Base-by-base conservation (phyloP, 2,329 filamentous ascomycete genomes). In the Leptographium wingfieldii region DNA sequence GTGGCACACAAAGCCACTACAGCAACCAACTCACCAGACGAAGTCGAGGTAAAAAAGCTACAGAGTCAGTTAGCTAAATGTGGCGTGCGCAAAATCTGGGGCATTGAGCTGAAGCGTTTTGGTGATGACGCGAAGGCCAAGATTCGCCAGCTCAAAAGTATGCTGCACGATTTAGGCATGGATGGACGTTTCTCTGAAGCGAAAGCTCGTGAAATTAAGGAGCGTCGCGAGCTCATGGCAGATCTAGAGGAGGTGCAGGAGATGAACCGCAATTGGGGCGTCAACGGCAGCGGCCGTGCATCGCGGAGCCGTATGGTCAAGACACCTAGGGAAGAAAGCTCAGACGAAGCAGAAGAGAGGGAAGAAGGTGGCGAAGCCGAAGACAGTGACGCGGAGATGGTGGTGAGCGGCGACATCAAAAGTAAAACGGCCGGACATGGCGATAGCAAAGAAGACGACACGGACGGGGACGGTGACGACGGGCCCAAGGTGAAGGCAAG, bases 61-160 rank as follows among this genome's bases (percentile, higher is more conserved):
- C 92, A 97, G 73, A 82, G 84, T 10, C 90, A 92, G 72, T 80
- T 99, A 7, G 74, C 86, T 54, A 96, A 96, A 72, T 99, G 92
- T 68, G 92, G 92, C 35, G 83, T 96, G 59, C 87, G 90, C 58
- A 97, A 96, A 70, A 82, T 96, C 63, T 99, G 94, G 92, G 82
- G 81, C 56, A 84, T 87, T 64, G 90, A 96, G 72, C 79, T 99
- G 33, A 89, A 89, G 70, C 77, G 84, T 59, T 91, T 82, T 67
- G 80, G 80, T 1, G 81, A 85, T 59, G 88, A 92, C 29, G 70
- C 80, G 4, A 87, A 84, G 62, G 89, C 83, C 56, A 96, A 96
- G 76, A 89, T 96, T 63, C 79, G 79, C 58, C 90, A 96, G 69
- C 78, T 99, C 9, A 89, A 84, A 69, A 75, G 75, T 12, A 87